phyloP scores from a whole-genome alignment of 495 filamentous ascomycete species.

The Penicillium silybi region DNA sequence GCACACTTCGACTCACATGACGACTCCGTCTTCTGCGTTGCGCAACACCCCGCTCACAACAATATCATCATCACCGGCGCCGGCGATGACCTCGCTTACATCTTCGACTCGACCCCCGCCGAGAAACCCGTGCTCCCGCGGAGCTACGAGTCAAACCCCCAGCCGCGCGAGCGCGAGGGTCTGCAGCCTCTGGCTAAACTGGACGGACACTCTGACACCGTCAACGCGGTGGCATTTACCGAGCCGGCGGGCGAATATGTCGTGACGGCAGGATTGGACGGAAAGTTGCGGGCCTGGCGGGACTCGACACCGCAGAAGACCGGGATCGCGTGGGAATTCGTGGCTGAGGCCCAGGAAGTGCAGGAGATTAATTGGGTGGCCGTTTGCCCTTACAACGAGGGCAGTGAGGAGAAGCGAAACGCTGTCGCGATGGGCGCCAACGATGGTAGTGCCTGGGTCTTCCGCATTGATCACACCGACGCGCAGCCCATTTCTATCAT shows the following conservation, averaged over 20 bases:
- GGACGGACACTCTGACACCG: conserved; percentile 83
- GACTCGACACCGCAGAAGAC: conserved; percentile 37
- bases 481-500: conserved; percentile 68
- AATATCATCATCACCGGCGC: conserved; percentile 83
- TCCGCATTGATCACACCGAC: conserved; percentile 68
- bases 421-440: conserved; percentile 84
- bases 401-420: conserved; percentile 62
- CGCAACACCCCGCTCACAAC: conserved; percentile 78
- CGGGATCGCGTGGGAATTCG: conserved; percentile 55
- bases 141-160: conserved; percentile 67
- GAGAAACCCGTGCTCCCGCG: conserved; percentile 63
- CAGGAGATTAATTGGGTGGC: conserved; percentile 91
- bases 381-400: conserved; percentile 62
- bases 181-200: conserved; percentile 63
- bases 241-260: conserved; percentile 78
- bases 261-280: conserved; percentile 84
- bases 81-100: conserved; percentile 76
- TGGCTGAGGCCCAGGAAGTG: conserved; percentile 75
- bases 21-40: conserved; percentile 89
- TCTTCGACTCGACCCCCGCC: conserved; percentile 67
- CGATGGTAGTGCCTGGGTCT: conserved; percentile 96
- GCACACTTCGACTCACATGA: conserved; percentile 88
- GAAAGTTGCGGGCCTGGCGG: conserved; percentile 56
- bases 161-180: conserved; percentile 54
- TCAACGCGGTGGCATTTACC: conserved; percentile 82